These are phyloP conservation scores for Neurospora sp. DNA, from an alignment of 495 filamentous ascomycete genomes.

Conservation along the genomic window DNA sequence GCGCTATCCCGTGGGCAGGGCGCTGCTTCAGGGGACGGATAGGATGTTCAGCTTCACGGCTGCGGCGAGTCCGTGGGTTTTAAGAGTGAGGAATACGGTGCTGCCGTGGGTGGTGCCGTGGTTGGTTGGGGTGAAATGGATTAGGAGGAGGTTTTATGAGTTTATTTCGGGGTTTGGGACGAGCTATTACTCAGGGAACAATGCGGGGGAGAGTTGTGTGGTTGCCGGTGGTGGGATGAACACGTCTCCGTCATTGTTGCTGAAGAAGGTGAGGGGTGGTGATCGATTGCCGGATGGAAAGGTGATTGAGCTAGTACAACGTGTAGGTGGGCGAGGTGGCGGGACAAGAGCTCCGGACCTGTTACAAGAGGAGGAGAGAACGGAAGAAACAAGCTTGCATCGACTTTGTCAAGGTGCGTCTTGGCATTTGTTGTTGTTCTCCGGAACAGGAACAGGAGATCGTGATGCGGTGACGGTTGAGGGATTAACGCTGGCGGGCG, in stretches of 20 bases:
- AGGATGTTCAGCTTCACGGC: slow-evolving; percentile 28
- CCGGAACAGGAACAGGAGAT: slow-evolving; percentile 7
- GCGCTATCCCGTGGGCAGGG: slow-evolving; percentile 24
- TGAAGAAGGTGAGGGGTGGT: slow-evolving; percentile 20
- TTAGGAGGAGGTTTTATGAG: slow-evolving; percentile 14
- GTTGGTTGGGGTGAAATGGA: slow-evolving; percentile 10
- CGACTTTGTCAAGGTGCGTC: slow-evolving; percentile 13
- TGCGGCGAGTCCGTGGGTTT: slow-evolving; percentile 19
- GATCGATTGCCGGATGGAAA: slow-evolving; percentile 26
- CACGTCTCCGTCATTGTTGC: neutral
- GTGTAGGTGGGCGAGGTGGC: neutral
- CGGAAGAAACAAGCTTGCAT: slow-evolving; percentile 18
- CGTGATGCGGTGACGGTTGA: slow-evolving; percentile 4
- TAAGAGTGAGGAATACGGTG: slow-evolving; percentile 22
- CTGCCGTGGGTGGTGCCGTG: slow-evolving; percentile 27
- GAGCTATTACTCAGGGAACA: slow-evolving; percentile 16
- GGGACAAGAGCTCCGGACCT: neutral
- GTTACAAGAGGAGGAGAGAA: slow-evolving; percentile 2
- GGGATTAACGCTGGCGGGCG: slow-evolving; percentile 7
- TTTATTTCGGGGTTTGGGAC: slow-evolving; percentile 33
- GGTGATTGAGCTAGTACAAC: neutral
- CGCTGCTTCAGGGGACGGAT: slow-evolving; percentile 27
- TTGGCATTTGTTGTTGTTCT: slow-evolving; percentile 28
- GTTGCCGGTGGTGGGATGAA: slow-evolving; percentile 13
- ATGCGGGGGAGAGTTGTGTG: slow-evolving; percentile 3